Evolutionary conservation across 2,329 filamentous ascomycete species (phyloP).

Genomic region (Phaeosphaeria sp.): DNA sequence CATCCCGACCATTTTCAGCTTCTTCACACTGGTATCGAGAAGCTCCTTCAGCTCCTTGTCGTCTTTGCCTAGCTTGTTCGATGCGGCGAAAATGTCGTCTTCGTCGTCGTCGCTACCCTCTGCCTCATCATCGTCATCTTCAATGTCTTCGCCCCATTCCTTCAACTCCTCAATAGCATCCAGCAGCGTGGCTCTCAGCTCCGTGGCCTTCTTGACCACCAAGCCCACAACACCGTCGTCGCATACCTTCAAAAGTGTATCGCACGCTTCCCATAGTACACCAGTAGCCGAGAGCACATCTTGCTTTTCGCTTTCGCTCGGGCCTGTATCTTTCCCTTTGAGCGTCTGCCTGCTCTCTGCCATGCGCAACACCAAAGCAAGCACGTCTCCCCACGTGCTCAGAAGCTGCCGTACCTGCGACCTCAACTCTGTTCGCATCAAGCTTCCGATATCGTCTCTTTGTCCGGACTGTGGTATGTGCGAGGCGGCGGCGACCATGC

Average conservation of each 20-base stretch:
- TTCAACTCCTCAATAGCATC: constrained; percentile 87
- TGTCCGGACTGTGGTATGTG: constrained; percentile 19
- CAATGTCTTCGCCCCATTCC: constrained; percentile 81
- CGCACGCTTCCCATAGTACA: constrained; percentile 83
- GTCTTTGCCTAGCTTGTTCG: constrained; percentile 63
- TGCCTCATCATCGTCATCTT: constrained; percentile 59
- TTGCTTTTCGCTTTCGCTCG: constrained; percentile 39
- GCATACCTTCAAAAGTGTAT: constrained; percentile 70
- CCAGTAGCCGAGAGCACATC: constrained; percentile 71
- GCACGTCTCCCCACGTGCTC: constrained; percentile 65
- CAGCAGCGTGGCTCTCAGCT: constrained; percentile 76
- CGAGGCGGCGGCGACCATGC: constrained; percentile 65
- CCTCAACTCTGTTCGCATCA: constrained; percentile 69
- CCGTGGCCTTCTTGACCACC: constrained; percentile 72
- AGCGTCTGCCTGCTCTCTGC: constrained; percentile 57
- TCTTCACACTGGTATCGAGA: constrained; percentile 68
- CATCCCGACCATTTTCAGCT: constrained; percentile 70
- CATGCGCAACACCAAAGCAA: constrained; percentile 66
- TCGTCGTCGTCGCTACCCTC: constrained; percentile 55
- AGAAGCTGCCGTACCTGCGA: constrained; percentile 66
- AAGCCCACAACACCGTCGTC: constrained; percentile 72
- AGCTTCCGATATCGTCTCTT: constrained; percentile 34
- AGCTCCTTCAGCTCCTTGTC: constrained; percentile 71
- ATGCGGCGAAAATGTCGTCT: constrained; percentile 71
- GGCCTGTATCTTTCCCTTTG: constrained; percentile 22